phyloP scores from a whole-genome alignment of 495 filamentous ascomycete genomes.

The Tuber calosporum region DNA sequence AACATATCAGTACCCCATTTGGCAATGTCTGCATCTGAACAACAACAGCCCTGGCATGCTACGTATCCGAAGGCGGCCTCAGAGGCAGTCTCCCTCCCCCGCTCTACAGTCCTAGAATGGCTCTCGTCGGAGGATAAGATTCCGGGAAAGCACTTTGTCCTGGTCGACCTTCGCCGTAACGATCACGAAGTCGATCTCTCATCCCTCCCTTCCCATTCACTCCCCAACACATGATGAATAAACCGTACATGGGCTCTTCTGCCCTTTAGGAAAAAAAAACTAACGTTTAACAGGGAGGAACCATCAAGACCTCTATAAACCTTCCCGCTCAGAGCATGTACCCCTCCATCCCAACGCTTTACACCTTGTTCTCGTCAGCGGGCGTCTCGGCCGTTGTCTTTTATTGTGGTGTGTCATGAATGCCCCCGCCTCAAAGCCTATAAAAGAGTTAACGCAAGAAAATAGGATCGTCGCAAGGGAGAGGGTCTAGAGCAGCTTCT shows the following conservation, averaged over 20 bases:
- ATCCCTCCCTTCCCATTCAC: slow-evolving; percentile 6
- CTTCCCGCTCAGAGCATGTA: slow-evolving; percentile 63
- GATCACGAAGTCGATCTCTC: slow-evolving; percentile 55
- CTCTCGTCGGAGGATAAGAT: slow-evolving; percentile 35
- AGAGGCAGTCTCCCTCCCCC: slow-evolving; percentile 41
- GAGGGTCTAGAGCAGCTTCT: slow-evolving; percentile 55
- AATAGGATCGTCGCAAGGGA: slow-evolving; percentile 57
- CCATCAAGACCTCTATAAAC: slow-evolving; percentile 61
- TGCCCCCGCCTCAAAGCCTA: background rate
- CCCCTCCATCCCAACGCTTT: slow-evolving; percentile 53
- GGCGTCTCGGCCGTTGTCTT: slow-evolving; percentile 53
- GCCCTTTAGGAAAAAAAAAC: background rate
- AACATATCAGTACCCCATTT: background rate
- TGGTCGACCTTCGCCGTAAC: slow-evolving; percentile 57
- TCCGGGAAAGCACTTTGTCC: slow-evolving; percentile 50
- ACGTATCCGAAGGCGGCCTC: slow-evolving; percentile 45
- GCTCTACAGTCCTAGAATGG: slow-evolving; percentile 45
- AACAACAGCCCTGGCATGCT: slow-evolving; percentile 42
- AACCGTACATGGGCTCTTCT: background rate
- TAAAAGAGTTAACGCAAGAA: background rate
- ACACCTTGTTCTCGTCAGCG: slow-evolving; percentile 50
- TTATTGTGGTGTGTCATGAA: slow-evolving; percentile 56
- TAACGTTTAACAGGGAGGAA: slow-evolving; percentile 52
- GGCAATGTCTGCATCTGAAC: slow-evolving; percentile 23
- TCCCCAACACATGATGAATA: background rate